phyloP scores from a whole-genome alignment of 768 basidiomycete genomes.

The Boletus subparvulus region DNA sequence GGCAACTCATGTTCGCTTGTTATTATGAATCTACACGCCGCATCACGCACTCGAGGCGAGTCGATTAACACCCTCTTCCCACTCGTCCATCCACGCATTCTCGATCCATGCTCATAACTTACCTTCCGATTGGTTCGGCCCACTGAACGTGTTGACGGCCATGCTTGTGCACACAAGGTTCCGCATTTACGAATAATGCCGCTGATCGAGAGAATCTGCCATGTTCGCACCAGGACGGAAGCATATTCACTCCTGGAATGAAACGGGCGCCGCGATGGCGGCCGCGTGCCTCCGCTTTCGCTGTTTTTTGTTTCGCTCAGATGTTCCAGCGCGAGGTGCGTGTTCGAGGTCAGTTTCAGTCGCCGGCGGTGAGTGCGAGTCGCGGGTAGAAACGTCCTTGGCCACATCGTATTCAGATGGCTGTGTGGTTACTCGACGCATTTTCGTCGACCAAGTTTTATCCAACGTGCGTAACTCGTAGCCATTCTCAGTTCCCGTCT shows the following conservation, averaged over 20 bases:
- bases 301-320: neutral
- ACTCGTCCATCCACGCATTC: neutral
- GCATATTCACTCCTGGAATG: neutral
- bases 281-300: too few relatives aligned
- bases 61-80: neutral
- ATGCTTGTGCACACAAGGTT: constrained; percentile 2
- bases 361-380: neutral
- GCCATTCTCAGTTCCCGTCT: neutral
- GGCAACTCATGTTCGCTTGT: constrained; percentile 1
- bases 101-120: neutral
- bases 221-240: neutral
- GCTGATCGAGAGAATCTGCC: constrained; percentile 1
- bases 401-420: neutral
- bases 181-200: neutral
- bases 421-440: too few relatives aligned
- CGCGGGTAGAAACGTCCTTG: neutral
- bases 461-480: neutral
- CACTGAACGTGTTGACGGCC: neutral
- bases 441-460: neutral
- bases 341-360: neutral
- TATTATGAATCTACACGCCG: constrained; percentile 6
- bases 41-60: constrained; percentile 2
- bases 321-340: neutral
- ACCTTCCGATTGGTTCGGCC: neutral
- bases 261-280: neutral